Evolutionary conservation across 768 basidiomycete genomes (phyloP).

Genomic region (Hemileccinum rubropunctum): DNA sequence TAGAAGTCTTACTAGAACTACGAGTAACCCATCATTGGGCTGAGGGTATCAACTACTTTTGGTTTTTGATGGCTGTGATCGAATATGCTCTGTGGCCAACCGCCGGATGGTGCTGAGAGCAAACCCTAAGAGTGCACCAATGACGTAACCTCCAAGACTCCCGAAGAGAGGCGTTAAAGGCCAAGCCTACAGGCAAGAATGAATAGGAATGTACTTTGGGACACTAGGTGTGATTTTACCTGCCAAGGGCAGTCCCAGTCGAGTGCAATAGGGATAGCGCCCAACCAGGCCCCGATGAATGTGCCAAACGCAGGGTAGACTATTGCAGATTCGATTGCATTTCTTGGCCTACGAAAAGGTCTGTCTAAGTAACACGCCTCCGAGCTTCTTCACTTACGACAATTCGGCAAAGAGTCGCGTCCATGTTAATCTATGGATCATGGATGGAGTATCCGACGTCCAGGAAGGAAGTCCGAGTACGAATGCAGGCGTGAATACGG

Average conservation of each 20-base stretch:
- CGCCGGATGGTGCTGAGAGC: constrained; percentile 38
- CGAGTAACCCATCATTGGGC: constrained; percentile 1
- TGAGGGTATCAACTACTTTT: constrained; percentile 20
- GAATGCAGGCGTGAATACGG: constrained; percentile 66
- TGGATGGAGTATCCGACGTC: constrained; percentile 38
- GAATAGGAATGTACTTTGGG: background rate
- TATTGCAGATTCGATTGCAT: constrained; percentile 71
- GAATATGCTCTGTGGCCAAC: constrained; percentile 40
- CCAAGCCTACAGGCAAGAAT: constrained; percentile 59
- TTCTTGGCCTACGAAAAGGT: constrained; percentile 42
- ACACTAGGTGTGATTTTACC: constrained; percentile 46
- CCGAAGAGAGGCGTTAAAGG: constrained; percentile 78
- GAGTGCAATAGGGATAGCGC: constrained; percentile 80
- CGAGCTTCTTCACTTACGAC: constrained; percentile 51
- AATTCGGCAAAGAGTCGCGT: constrained; percentile 78
- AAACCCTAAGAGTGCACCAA: constrained; percentile 56
- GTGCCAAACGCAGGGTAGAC: constrained; percentile 78
- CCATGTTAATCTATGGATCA: constrained; percentile 65
- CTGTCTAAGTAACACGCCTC: background rate
- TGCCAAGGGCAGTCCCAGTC: constrained; percentile 99
- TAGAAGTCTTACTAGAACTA: constrained; percentile 10
- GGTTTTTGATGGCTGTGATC: constrained; percentile 19
- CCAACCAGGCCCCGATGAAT: constrained; percentile 74
- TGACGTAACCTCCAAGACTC: constrained; percentile 64
- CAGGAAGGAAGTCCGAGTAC: constrained; percentile 61